A percentile compares a stretch with the other conserved stretches of the same genome.
phyloP scores from a whole-genome alignment of 176 grass and related monocot genomes.

The Oryza meyeriana region DNA sequence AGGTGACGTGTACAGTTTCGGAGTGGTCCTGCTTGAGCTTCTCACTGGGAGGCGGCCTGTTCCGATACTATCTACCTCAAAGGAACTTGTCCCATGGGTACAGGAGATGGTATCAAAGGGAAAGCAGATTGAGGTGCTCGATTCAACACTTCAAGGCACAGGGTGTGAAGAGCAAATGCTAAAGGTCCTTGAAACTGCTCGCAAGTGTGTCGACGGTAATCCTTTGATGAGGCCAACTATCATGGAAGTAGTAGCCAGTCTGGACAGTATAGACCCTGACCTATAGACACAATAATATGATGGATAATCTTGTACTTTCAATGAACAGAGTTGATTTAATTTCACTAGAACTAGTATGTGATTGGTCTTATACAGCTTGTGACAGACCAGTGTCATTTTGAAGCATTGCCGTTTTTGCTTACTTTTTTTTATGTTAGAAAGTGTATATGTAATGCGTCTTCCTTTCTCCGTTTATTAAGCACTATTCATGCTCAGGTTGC shows the following conservation, averaged over 20 bases:
- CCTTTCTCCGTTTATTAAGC: background rate
- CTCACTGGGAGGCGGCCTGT: constrained; percentile 47
- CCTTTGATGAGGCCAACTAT: constrained; percentile 35
- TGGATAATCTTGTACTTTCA: background rate
- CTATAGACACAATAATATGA: background rate
- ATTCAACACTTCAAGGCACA: constrained; percentile 24
- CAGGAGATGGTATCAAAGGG: constrained; percentile 15
- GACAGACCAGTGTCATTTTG: background rate
- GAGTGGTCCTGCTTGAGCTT: constrained; percentile 58
- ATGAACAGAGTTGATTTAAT: background rate
- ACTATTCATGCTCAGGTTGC: background rate
- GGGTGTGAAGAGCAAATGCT: constrained; percentile 58
- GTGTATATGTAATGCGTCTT: background rate
- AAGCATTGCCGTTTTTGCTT: background rate
- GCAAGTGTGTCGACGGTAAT: constrained; percentile 33
- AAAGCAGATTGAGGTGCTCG: constrained; percentile 38
- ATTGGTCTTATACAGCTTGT: background rate
- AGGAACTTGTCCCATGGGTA: constrained; percentile 60
- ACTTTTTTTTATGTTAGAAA: background rate
- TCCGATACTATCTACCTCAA: background rate
- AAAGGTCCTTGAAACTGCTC: constrained; percentile 43
- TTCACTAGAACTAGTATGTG: background rate
- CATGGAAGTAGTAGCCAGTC: constrained; percentile 21
- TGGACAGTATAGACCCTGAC: constrained; percentile 20
- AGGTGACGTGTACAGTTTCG: constrained; percentile 62